Evolutionary conservation across 179 eudicot genomes (phyloP), one percentile per base, ranked within the genome.

Genomic region (Drosera spatulata): DNA sequence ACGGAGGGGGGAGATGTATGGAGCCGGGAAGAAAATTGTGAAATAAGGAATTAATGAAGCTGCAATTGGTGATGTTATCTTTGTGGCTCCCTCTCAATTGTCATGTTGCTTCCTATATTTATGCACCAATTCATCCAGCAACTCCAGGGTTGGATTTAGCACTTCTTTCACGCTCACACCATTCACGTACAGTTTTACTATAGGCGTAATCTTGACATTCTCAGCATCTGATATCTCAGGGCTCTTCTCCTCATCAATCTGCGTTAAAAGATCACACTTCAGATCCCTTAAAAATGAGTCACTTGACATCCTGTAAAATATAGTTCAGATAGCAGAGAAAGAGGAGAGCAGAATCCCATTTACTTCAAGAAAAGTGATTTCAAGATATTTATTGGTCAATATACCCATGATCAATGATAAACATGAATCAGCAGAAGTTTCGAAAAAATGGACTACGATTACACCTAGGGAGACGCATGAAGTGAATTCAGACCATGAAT

Each of bases 91-190:
- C 33, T 22, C 1, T 22, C 33, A 22, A 22, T 22, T 22, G 33
- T 22, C 33, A 22, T 22, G 33, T 22, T 22, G 33, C 33, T 43
- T 43, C 14, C 91, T 79, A 56, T 86, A 86, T 67, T 89, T 95
- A 76, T 85, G 81, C 77, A 89, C 90, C 64, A 88, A 84, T 11
- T 88, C 80, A 73, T 93, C 99, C 76, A 93, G 67, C 66, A 77
- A 73, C 42, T 84, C 87, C 40, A 73, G 77, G 56, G 82, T 89
- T 2, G 99, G 95, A 71, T 79, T 79, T 41, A 86, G 68, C 64
- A 89, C 80, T 74, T 86, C 94, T 70, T 89, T 86, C 56, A 90
- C 76, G 46, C 84, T 75, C 64, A 50, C 71, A 22, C 95, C 94
- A 3, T 79, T 82, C 72, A 74, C 86, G 81, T 86, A 93, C 53